phyloP scores from a whole-genome alignment of 805 yeast species.

The Starmera caribaea region DNA sequence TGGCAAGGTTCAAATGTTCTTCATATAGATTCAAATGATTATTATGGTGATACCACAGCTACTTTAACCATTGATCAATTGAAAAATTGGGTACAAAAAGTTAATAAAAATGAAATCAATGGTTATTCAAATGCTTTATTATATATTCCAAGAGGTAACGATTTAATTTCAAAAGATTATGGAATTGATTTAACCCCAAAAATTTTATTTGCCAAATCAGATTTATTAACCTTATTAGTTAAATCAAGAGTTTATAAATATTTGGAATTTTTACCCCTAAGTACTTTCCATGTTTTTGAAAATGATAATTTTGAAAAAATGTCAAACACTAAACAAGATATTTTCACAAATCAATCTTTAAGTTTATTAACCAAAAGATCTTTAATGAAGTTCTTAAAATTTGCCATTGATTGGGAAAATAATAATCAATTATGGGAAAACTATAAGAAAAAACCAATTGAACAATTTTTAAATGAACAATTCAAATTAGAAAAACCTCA shows the following conservation, averaged over 20 bases:
- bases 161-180: constrained; percentile 51
- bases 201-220: constrained; percentile 84
- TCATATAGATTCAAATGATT: constrained; percentile 76
- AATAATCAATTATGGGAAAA: constrained; percentile 48
- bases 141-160: constrained; percentile 60
- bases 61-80: constrained; percentile 82
- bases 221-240: constrained; percentile 65
- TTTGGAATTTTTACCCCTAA: constrained; percentile 82
- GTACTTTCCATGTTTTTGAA: constrained; percentile 89
- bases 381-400: constrained; percentile 87
- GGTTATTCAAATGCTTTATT: constrained; percentile 64
- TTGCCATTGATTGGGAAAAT: constrained; percentile 62
- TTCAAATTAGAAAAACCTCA: constrained; percentile 70
- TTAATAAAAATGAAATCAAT: constrained; percentile 31
- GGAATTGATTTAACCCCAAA: constrained; percentile 86
- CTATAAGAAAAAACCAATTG: constrained; percentile 47
- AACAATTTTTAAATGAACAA: constrained; percentile 46
- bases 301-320: constrained; percentile 84
- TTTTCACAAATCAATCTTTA: constrained; percentile 80
- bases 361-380: constrained; percentile 68
- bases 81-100: constrained; percentile 70
- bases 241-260: constrained; percentile 85
- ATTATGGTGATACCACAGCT: constrained; percentile 85
- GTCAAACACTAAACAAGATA: constrained; percentile 82
- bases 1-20: constrained; percentile 98